Evolutionary conservation across 345 rosid species (phyloP).

Genomic region (Eucalyptus pauciflora): DNA sequence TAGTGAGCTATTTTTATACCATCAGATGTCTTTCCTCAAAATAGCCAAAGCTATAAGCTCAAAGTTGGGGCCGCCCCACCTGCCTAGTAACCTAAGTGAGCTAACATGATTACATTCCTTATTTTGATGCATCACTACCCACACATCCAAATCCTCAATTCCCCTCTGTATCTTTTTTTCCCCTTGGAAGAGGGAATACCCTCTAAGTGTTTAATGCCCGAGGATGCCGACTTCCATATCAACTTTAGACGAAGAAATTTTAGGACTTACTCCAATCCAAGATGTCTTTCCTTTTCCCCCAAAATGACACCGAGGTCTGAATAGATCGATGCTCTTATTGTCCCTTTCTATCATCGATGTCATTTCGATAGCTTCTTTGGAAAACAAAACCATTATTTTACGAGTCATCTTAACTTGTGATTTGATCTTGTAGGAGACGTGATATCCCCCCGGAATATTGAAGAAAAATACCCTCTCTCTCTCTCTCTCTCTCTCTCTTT

Average conservation of each 20-base stretch:
- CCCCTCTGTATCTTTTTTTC: accelerated
- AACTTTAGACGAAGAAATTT: accelerated
- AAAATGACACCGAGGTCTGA: background rate
- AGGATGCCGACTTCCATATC: no score
- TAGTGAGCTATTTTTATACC: no score
- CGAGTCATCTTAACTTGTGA: background rate
- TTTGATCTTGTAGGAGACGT: background rate
- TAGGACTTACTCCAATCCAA: accelerated
- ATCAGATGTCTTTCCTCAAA: no score
- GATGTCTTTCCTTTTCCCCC: background rate
- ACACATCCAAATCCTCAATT: accelerated
- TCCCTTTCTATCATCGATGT: background rate
- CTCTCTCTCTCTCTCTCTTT: background rate
- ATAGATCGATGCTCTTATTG: background rate
- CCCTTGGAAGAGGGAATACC: accelerated
- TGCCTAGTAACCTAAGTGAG: accelerated
- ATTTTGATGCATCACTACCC: accelerated
- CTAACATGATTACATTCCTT: accelerated
- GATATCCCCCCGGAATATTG: background rate
- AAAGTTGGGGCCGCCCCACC: no score
- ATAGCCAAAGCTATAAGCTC: no score
- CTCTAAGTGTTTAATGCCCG: accelerated
- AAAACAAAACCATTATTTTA: background rate
- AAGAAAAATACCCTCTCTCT: background rate
- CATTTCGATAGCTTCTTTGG: background rate